These are phyloP conservation scores for Sphagnum contortum DNA, from an alignment of 225 moss, liverwort and hornwort genomes.

Conservation along the genomic window DNA sequence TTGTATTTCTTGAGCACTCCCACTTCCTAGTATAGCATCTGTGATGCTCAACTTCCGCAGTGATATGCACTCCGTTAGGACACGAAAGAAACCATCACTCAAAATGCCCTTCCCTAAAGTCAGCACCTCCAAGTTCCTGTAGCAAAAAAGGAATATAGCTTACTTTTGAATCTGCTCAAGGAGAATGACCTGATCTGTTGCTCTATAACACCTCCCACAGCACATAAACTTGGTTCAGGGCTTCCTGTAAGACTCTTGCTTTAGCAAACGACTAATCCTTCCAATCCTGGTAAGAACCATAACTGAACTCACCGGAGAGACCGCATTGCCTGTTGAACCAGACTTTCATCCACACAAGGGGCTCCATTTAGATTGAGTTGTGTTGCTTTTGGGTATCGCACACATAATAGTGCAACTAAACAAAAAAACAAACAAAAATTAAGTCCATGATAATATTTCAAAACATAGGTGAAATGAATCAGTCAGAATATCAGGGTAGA, in stretches of 20 bases:
- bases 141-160: neutral
- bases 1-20: constrained; percentile 91
- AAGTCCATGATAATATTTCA: too few species aligned
- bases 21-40: constrained; percentile 84
- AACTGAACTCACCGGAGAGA: constrained; percentile 54
- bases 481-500: too few species aligned
- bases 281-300: too few species aligned
- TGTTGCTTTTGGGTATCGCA: constrained; percentile 88
- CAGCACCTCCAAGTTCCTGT: constrained; percentile 80
- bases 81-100: constrained; percentile 76
- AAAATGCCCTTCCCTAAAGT: constrained; percentile 65
- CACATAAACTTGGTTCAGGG: too few species aligned
- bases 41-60: constrained; percentile 73
- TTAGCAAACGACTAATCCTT: too few species aligned
- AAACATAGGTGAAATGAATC: too few species aligned
- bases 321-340: constrained; percentile 71
- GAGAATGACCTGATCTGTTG: neutral
- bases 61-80: constrained; percentile 62
- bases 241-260: too few species aligned
- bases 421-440: neutral
- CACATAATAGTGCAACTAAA: constrained; percentile 80
- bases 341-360: constrained; percentile 67
- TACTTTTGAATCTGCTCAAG: neutral
- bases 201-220: too few species aligned
- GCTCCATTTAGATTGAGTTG: constrained; percentile 75